A percentile compares a stretch with the other conserved stretches of the same genome.
Evolutionary conservation across 2,329 filamentous ascomycete genomes (phyloP).

Genomic region (Fusarium xyrophilum): DNA sequence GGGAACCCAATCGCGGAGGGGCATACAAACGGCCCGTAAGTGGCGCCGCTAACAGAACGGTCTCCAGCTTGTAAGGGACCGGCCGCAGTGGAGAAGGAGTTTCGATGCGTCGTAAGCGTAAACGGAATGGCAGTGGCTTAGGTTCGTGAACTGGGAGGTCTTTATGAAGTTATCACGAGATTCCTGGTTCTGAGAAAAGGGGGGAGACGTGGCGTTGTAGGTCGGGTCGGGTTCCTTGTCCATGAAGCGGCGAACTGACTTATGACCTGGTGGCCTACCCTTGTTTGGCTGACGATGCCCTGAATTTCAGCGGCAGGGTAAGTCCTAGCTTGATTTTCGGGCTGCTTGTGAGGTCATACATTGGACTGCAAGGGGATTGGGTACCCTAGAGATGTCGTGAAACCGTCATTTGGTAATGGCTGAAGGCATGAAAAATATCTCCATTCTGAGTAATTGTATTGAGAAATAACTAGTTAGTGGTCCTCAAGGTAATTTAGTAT

Average conservation of each 20-base stretch:
- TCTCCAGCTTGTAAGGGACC: conserved; percentile 35
- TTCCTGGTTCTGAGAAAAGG: background rate
- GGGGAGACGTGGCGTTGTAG: conserved; percentile 16
- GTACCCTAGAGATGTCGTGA: conserved; percentile 17
- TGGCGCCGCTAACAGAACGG: conserved; percentile 28
- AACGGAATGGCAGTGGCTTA: conserved; percentile 19
- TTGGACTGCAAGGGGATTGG: conserved; percentile 1
- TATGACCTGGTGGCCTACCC: conserved; percentile 22
- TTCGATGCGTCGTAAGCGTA: conserved; percentile 21
- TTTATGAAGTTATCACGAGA: conserved; percentile 21
- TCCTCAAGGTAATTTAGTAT: background rate
- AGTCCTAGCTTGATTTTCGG: conserved; percentile 27
- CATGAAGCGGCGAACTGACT: conserved; percentile 3
- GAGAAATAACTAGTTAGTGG: background rate
- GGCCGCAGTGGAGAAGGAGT: conserved; percentile 24
- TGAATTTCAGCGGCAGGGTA: conserved; percentile 22
- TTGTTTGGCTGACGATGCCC: conserved; percentile 24
- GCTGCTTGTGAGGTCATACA: conserved; percentile 34
- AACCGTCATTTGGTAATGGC: background rate
- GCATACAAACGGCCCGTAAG: conserved; percentile 23
- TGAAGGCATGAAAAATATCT: background rate
- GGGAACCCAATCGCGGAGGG: conserved; percentile 14
- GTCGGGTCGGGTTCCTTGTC: background rate
- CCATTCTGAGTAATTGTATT: background rate
- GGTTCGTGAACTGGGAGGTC: background rate